phyloP scores from a whole-genome alignment of 371 early-diverging fungal species.

The Circinella umbellata region DNA sequence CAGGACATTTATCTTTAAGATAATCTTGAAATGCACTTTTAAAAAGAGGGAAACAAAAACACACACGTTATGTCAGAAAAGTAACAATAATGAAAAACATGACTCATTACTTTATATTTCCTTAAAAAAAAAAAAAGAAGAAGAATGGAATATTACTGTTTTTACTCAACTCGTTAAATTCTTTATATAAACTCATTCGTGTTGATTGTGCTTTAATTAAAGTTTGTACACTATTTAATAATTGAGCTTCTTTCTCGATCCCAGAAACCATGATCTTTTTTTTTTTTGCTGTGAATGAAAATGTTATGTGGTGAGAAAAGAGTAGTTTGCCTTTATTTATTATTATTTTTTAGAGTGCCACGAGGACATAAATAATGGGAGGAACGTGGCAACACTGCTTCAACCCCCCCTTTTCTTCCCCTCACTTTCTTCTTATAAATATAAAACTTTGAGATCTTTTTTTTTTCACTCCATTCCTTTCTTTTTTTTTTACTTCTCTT shows the following conservation, averaged over 20 bases:
- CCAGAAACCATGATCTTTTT: not conserved
- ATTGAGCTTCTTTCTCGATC: not conserved
- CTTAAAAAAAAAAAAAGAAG: not conserved
- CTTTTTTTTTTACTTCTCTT: not conserved
- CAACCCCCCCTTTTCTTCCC: not conserved
- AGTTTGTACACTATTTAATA: conserved; percentile 23
- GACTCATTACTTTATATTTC: no score
- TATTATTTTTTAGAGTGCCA: no score
- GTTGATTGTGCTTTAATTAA: conserved; percentile 44
- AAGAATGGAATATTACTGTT: not conserved
- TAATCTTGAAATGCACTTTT: conserved; percentile 53
- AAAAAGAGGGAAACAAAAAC: no score
- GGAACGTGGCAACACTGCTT: not conserved
- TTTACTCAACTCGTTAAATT: conserved; percentile 45
- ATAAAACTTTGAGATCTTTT: not conserved
- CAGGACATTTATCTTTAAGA: conserved; percentile 35
- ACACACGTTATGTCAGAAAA: no score
- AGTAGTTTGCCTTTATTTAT: not conserved
- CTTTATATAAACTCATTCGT: conserved; percentile 43
- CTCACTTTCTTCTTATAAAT: not conserved
- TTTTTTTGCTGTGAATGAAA: conserved; percentile 1
- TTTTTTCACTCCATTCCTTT: not conserved
- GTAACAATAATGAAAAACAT: no score
- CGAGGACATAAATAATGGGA: no score
- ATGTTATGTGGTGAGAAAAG: not conserved